Conservation (phyloP, 306 rosid genomes). For the Cicer judaicum region DNA sequence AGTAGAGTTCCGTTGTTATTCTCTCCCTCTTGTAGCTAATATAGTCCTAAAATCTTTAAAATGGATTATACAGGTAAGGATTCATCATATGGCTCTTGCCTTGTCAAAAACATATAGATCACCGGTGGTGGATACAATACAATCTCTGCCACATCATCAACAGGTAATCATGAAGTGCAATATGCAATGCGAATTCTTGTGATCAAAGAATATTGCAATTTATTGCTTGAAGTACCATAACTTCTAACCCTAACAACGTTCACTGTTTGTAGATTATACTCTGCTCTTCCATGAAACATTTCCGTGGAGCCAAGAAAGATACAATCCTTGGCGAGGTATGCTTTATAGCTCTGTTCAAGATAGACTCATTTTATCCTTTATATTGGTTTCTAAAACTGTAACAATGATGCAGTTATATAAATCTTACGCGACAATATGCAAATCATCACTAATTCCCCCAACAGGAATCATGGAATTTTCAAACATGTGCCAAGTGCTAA, state of each 20-base stretch:
- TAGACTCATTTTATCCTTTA: not conserved
- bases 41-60: conserved; percentile 31
- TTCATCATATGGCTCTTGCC: conserved; percentile 84
- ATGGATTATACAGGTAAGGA: conserved; percentile 73
- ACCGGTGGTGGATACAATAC: conserved; percentile 84
- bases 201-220: not conserved
- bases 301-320: conserved; percentile 80
- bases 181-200: conserved; percentile 6
- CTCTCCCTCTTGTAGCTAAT: not conserved
- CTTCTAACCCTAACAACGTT: not conserved
- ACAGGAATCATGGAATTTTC: conserved; percentile 77
- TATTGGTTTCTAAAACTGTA: conserved; percentile 29
- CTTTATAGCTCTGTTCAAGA: conserved; percentile 12
- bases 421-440: conserved; percentile 71
- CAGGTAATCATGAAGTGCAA: conserved; percentile 65
- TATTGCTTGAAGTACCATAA: not conserved
- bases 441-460: conserved; percentile 66
- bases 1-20: not conserved
- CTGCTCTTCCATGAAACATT: conserved; percentile 79
- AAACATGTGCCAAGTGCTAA: conserved; percentile 78
- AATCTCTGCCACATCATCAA: conserved; percentile 94
- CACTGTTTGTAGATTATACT: conserved; percentile 65
- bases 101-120: conserved; percentile 86
- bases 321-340: conserved; percentile 75
- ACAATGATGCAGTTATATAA: conserved; percentile 70